These are phyloP conservation scores for Cladophialophora psammophila DNA, from an alignment of 2,329 filamentous ascomycete genomes.

Conservation along the genomic window DNA sequence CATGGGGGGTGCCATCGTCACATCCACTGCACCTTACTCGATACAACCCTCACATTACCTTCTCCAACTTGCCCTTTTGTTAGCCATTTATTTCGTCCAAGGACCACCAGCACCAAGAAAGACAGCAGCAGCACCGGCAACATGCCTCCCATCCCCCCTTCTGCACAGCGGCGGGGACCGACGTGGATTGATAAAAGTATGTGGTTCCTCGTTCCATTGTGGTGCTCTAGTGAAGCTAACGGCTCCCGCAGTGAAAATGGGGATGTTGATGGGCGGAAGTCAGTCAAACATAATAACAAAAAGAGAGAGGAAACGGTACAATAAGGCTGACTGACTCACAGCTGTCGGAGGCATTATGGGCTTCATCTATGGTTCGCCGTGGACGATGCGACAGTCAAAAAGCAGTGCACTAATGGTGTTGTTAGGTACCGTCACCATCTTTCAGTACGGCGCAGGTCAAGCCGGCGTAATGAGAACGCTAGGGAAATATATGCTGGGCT, in stretches of 20 bases:
- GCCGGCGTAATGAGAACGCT: conserved; percentile 94
- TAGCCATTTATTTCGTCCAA: background rate
- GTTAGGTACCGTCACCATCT: conserved; percentile 87
- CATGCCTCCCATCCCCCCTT: conserved; percentile 44
- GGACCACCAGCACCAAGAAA: background rate
- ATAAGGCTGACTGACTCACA: conserved; percentile 50
- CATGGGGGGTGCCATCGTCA: conserved; percentile 1
- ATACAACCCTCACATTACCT: conserved; percentile 17
- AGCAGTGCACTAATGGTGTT: conserved; percentile 32
- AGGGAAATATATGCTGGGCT: conserved; percentile 96
- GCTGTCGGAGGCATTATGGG: conserved; percentile 96
- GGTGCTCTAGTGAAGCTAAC: conserved; percentile 43
- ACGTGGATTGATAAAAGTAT: conserved; percentile 76
- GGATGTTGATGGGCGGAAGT: conserved; percentile 98
- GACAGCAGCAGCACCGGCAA: conserved; percentile 18
- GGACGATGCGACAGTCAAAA: background rate
- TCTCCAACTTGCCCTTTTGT: conserved; percentile 8
- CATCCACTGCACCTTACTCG: background rate
- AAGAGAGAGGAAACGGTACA: background rate
- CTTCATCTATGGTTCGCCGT: conserved; percentile 85
- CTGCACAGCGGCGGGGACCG: conserved; percentile 57
- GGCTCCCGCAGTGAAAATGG: conserved; percentile 82
- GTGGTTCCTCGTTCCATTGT: conserved; percentile 38
- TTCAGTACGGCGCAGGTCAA: conserved; percentile 89
- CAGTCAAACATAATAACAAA: conserved; percentile 54